These are phyloP conservation scores for Neospermospora avenae DNA, from an alignment of 2,329 filamentous ascomycete genomes.

Conservation along the genomic window DNA sequence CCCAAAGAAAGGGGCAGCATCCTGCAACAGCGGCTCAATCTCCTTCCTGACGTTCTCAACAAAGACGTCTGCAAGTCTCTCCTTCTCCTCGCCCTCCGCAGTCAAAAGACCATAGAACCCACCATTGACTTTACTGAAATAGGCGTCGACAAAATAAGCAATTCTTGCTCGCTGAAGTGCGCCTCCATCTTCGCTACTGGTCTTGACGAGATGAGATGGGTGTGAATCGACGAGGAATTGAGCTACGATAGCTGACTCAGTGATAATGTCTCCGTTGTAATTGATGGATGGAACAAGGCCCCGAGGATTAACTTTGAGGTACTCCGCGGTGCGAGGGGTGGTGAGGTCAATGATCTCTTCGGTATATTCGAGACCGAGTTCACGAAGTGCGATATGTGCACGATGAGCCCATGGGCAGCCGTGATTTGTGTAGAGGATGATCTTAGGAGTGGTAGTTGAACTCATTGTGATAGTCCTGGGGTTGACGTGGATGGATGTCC, in stretches of 20 bases:
- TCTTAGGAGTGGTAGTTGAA: conserved; percentile 31
- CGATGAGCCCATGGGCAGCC: conserved; percentile 73
- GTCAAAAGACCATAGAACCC: conserved; percentile 45
- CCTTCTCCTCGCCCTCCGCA: conserved; percentile 45
- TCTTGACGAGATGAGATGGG: conserved; percentile 63
- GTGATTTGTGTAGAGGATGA: conserved; percentile 70
- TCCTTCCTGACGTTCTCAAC: conserved; percentile 61
- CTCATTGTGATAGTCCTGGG: conserved; percentile 21
- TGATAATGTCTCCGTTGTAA: conserved; percentile 65
- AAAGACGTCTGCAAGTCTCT: conserved; percentile 49
- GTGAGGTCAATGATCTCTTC: conserved; percentile 71
- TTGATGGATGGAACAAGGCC: conserved; percentile 71
- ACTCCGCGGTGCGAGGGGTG: conserved; percentile 67
- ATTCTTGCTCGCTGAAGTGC: conserved; percentile 64
- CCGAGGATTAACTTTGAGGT: conserved; percentile 73
- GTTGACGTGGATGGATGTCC: not conserved
- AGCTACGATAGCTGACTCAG: conserved; percentile 70
- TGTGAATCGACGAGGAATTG: conserved; percentile 69
- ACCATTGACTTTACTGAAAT: conserved; percentile 56
- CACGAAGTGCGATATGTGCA: conserved; percentile 66
- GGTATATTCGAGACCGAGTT: conserved; percentile 63
- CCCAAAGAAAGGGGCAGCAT: conserved; percentile 59
- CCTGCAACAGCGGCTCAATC: conserved; percentile 65
- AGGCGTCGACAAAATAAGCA: conserved; percentile 70
- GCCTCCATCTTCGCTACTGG: conserved; percentile 47